These are phyloP conservation scores for Mortierella sp. DNA, from an alignment of 371 early-diverging fungal genomes.

Conservation along the genomic window DNA sequence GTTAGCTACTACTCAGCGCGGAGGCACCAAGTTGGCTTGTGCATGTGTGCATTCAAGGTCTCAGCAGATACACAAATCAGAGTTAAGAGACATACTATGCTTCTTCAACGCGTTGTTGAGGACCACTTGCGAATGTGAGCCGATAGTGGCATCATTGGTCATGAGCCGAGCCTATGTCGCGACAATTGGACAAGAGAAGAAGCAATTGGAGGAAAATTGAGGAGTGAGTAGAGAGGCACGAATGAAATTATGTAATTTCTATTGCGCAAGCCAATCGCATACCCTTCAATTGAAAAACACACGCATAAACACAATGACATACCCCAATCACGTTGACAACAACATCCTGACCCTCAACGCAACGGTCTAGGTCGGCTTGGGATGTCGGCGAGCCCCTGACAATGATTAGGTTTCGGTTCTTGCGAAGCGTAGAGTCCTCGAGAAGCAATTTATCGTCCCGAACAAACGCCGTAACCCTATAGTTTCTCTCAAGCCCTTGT, in stretches of 20 bases:
- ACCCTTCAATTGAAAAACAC: neutral
- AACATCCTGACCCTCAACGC: constrained; percentile 54
- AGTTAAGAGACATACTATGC: constrained; percentile 27
- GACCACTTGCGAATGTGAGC: constrained; percentile 53
- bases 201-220: neutral
- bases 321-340: constrained; percentile 57
- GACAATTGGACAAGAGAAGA: neutral
- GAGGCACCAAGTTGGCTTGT: neutral
- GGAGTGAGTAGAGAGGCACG: neutral
- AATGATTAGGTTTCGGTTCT: constrained; percentile 51
- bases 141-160: constrained; percentile 45
- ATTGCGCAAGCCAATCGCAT: neutral
- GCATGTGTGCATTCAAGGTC: neutral
- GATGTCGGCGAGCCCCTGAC: constrained; percentile 51
- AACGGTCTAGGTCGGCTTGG: constrained; percentile 47
- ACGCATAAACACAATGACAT: neutral
- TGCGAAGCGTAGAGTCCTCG: constrained; percentile 42
- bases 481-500: constrained; percentile 49
- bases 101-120: constrained; percentile 55
- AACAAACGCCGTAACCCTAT: constrained; percentile 56
- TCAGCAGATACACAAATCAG: neutral
- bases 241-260: neutral
- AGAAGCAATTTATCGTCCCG: constrained; percentile 48
- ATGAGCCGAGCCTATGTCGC: constrained; percentile 41
- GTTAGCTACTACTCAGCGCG: neutral